Conservation (phyloP, 2,329 filamentous ascomycete genomes). For the Fusarium globosum region DNA sequence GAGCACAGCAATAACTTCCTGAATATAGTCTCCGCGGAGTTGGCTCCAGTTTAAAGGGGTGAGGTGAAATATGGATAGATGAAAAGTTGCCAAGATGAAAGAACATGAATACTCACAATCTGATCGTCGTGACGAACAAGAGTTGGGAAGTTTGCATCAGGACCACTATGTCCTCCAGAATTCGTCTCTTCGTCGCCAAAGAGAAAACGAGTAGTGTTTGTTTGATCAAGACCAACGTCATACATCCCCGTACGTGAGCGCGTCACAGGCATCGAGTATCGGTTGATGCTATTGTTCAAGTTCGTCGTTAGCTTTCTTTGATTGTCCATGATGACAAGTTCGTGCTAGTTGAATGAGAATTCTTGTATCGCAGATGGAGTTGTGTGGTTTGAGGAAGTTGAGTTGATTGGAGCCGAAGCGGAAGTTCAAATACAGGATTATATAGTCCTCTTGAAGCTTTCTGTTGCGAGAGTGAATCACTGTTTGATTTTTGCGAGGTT, state of each 20-base stretch:
- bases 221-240: conserved; percentile 79
- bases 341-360: neutral
- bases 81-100: conserved; percentile 7
- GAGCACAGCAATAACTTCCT: conserved; percentile 15
- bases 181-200: conserved; percentile 81
- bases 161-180: conserved; percentile 62
- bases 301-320: conserved; percentile 36
- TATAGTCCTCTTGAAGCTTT: conserved; percentile 14
- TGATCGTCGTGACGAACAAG: conserved; percentile 74
- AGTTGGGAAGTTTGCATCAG: conserved; percentile 89
- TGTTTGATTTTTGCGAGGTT: neutral
- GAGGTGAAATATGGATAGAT: neutral
- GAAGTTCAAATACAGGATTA: conserved; percentile 10
- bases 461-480: conserved; percentile 29
- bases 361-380: neutral
- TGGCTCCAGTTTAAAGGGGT: neutral
- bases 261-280: conserved; percentile 93
- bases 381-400: neutral
- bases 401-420: neutral
- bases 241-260: conserved; percentile 74
- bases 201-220: conserved; percentile 86
- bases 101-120: conserved; percentile 58
- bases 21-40: conserved; percentile 12
- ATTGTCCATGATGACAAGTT: neutral
- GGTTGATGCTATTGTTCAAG: conserved; percentile 72